Conservation (phyloP, 306 rosid genomes). For the Sicyos edulis region DNA sequence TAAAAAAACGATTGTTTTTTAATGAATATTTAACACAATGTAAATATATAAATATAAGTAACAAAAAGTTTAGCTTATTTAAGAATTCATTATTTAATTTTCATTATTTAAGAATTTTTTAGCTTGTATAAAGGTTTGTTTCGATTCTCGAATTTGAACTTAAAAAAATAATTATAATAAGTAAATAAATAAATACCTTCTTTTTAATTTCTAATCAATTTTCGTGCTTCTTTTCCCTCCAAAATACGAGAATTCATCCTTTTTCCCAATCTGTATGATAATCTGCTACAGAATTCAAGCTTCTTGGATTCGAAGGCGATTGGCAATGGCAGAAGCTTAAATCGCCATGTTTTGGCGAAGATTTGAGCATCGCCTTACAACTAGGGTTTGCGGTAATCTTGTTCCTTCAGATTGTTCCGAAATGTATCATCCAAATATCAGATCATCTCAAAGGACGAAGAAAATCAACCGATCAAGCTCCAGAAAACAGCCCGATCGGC, state of each 20-base stretch:
- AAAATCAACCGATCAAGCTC: constrained; percentile 23
- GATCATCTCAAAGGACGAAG: constrained; percentile 32
- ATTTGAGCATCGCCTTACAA: constrained; percentile 49
- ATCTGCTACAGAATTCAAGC: constrained; percentile 31
- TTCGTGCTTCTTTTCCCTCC: background rate
- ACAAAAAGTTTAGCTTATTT: no score
- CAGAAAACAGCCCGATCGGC: constrained; percentile 24
- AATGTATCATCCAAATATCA: constrained; percentile 20
- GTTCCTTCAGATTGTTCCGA: constrained; percentile 29
- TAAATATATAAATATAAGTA: no score
- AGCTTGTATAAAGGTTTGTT: no score
- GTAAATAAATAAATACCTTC: background rate
- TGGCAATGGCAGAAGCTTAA: constrained; percentile 40
- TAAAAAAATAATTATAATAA: no score
- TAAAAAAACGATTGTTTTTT: no score
- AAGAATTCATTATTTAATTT: no score
- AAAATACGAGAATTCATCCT: background rate
- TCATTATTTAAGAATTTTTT: no score
- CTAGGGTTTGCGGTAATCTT: constrained; percentile 40
- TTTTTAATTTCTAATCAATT: background rate
- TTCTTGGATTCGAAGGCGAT: constrained; percentile 26
- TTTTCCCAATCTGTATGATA: background rate
- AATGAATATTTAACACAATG: no score
- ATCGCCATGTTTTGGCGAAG: constrained; percentile 70
- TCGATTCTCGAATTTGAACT: no score